Evolutionary conservation across 805 yeast species (phyloP), one percentile per base, ranked within the genome.

Genomic region (Pichia kluyveri): DNA sequence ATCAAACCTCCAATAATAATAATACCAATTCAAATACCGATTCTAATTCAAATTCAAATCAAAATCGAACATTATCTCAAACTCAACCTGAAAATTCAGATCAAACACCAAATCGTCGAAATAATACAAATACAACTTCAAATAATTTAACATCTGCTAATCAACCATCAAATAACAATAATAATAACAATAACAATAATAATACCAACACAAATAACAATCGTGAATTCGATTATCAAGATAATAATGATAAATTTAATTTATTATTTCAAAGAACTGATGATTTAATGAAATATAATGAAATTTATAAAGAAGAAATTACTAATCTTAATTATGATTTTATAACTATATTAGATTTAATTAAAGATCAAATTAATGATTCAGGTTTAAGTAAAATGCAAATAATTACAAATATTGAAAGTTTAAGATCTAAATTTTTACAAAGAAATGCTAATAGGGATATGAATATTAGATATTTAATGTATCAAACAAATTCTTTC

Each of bases 251-350:
- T 10, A 45, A 26, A 18, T 8, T 38, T 10, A 39, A 18, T 18
- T 44, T 41, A 3, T 19, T 49, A 5, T 8, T 28, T 5, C 43
- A 28, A 12, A 43, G 15, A 41, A 69, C 74, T 55, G 66, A 68
- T 12, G 60, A 65, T 38, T 57, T 79, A 41, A 71, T 69, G 41
- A 56, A 69, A 15, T 67, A 72, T 45, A 74, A 75, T 56, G 83
- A 79, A 30, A 55, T 68, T 11, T 68, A 79, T 8, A 59, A 65
- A 32, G 76, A 72, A 6, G 80, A 77, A 43, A 56, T 77, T 49
- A 70, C 72, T 37, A 68, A 69, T 46, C 69, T 75, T 17, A 79
- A 77, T 55, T 56, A 69, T 46, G 87, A 81, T 54, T 67, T 77
- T 62, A 72, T 79, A 3, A 70, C 70, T 38, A 50, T 80, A 9